Evolutionary conservation across 1,139 yeast species (phyloP), one percentile per base, ranked within the genome.

Genomic region (Kodamaea anthophila): DNA sequence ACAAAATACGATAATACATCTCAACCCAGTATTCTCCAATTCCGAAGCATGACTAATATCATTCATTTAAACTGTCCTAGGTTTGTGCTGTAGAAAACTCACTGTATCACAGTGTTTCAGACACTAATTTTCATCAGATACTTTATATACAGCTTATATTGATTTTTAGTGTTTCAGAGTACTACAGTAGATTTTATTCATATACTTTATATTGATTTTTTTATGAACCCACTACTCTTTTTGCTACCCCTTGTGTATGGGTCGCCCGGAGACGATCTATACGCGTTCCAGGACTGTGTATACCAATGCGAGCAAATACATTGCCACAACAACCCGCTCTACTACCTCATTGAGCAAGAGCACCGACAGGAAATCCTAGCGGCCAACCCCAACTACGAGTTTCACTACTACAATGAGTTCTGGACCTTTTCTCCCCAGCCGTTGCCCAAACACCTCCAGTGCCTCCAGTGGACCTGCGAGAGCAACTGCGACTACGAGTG

Each of bases 401-500:
- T 60, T 49, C 42, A 41, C 19, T 38, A 54, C 31, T 46, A 58
- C 38, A 49, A 56, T 18, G 64, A 60, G 15, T 35, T 42, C 9
- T 59, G 62, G 64, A 31, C 31, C 5, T 71, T 68, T 36, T 53
- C 46, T 11, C 32, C 44, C 9, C 44, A 55, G 36, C 70, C 71
- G 1, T 45, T 76, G 16, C 61, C 76, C 0, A 36, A 49, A 10
- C 53, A 66, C 34, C 56, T 82, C 29, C 53, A 58, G 24, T 37
- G 73, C 3, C 49, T 87, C 10, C 64, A 68, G 3, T 91, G 98
- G 98, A 73, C 75, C 35, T 88, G 97, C 51, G 58, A 59, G 7
- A 72, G 78, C 27, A 80, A 91, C 49, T 91, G 98, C 55, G 97
- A 91, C 55, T 91, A 91, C 55, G 81, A 76, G 42, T 91, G 98